Conservation (phyloP, 805 yeast genomes). For the Brettanomyces sp. region DNA sequence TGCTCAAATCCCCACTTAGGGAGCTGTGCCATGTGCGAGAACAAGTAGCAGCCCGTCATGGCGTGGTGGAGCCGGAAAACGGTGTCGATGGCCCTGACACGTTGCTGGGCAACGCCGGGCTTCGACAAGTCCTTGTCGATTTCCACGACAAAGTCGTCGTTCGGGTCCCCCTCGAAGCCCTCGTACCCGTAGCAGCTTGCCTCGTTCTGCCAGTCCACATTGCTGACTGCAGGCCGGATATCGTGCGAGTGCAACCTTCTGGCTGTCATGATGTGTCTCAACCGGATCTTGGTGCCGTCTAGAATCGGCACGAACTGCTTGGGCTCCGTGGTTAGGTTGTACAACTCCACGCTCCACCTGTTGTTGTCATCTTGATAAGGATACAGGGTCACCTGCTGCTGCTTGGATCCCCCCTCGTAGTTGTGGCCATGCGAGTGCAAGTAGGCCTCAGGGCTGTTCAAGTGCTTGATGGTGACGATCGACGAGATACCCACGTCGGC, state of each 20-base stretch:
- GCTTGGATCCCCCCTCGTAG: constrained; percentile 74
- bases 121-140: constrained; percentile 47
- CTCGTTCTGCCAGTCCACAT: constrained; percentile 79
- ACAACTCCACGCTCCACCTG: constrained; percentile 62
- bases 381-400: constrained; percentile 74
- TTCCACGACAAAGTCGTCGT: constrained; percentile 74
- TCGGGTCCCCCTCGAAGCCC: constrained; percentile 74
- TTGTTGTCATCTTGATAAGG: constrained; percentile 73
- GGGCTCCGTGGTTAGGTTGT: constrained; percentile 49
- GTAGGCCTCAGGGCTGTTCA: constrained; percentile 69
- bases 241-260: constrained; percentile 79
- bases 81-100: constrained; percentile 58
- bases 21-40: constrained; percentile 64
- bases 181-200: constrained; percentile 68
- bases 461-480: constrained; percentile 54
- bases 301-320: constrained; percentile 50
- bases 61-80: constrained; percentile 71
- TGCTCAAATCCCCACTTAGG: constrained; percentile 83
- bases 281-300: constrained; percentile 64
- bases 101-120: constrained; percentile 41
- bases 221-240: constrained; percentile 68
- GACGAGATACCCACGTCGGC: constrained; percentile 74
- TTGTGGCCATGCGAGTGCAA: constrained; percentile 69
- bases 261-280: constrained; percentile 46
- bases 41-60: constrained; percentile 67